A percentile compares a stretch with the other conserved stretches of the same genome.
Evolutionary conservation across 2,329 filamentous ascomycete genomes (phyloP).

Genomic region (Alternaria gansuensis): DNA sequence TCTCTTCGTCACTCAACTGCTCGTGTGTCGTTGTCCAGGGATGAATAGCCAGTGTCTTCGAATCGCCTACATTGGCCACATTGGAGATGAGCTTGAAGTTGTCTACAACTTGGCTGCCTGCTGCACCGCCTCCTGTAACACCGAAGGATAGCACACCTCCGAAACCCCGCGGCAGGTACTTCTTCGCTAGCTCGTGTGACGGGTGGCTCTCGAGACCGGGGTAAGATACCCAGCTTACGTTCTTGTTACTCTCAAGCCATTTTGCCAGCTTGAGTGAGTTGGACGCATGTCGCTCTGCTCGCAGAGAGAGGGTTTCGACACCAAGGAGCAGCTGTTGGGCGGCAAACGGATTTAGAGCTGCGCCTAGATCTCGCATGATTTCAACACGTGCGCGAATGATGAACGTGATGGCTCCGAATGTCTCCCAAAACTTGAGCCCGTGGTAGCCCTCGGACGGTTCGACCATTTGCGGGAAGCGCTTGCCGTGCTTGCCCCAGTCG

Average conservation of each 20-base stretch:
- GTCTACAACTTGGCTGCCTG: conserved; percentile 88
- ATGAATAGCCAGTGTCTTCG: conserved; percentile 93
- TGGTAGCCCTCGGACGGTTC: conserved; percentile 91
- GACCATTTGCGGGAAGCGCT: conserved; percentile 90
- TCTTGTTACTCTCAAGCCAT: conserved; percentile 82
- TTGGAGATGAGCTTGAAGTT: conserved; percentile 95
- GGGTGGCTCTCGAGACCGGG: conserved; percentile 84
- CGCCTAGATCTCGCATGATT: conserved; percentile 85
- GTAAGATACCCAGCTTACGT: conserved; percentile 94
- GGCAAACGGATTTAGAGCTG: conserved; percentile 84
- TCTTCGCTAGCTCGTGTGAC: conserved; percentile 82
- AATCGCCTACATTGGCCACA: conserved; percentile 94
- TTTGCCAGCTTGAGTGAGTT: conserved; percentile 82
- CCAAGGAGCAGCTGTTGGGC: conserved; percentile 92
- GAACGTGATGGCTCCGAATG: conserved; percentile 83
- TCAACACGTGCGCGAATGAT: conserved; percentile 88
- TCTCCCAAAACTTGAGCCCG: conserved; percentile 93
- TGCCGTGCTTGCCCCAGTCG: conserved; percentile 85
- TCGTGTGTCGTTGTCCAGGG: conserved; percentile 96
- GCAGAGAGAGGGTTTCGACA: conserved; percentile 86
- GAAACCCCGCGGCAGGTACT: conserved; percentile 83
- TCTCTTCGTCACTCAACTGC: conserved; percentile 86
- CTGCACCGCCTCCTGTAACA: conserved; percentile 85
- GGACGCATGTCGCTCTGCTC: conserved; percentile 83
- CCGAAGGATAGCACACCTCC: conserved; percentile 94